A percentile compares a stretch with the other conserved stretches of the same genome.
phyloP scores from a whole-genome alignment of 1,139 yeast species.

The Hemisphaericaspora subhashii region DNA sequence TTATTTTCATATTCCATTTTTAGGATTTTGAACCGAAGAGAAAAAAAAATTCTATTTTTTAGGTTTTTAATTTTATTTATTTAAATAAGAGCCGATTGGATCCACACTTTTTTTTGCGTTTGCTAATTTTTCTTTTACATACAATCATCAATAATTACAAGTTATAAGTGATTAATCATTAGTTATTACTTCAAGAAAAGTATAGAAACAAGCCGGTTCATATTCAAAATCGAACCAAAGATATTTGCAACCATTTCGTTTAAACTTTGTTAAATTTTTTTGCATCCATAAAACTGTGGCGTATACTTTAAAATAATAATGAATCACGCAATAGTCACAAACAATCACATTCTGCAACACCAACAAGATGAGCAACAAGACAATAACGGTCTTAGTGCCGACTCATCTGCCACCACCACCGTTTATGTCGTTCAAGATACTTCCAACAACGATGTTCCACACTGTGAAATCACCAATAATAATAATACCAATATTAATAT shows the following conservation, averaged over 20 bases:
- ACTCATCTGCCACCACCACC: background rate
- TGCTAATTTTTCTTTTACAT: too few species aligned
- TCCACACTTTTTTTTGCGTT: too few species aligned
- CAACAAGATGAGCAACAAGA: background rate
- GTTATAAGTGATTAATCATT: too few species aligned
- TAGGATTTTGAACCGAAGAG: background rate
- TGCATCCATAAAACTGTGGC: background rate
- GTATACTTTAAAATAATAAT: background rate
- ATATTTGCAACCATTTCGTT: background rate
- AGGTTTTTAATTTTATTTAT: too few species aligned
- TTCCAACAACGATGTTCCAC: background rate
- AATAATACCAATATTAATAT: background rate
- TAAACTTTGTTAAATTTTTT: too few species aligned
- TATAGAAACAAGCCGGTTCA: too few species aligned
- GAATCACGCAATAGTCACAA: background rate
- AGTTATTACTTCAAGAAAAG: too few species aligned
- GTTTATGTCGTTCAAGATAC: background rate
- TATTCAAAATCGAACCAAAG: too few species aligned
- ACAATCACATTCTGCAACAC: background rate
- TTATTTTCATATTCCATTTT: background rate
- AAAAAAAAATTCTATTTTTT: too few species aligned
- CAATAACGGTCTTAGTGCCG: background rate
- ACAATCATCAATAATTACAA: too few species aligned
- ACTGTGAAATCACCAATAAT: background rate
- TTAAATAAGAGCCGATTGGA: too few species aligned